A percentile compares a stretch with the other conserved stretches of the same genome.
These are phyloP conservation scores for Pestalotiopsis sp. DNA, from an alignment of 2,329 filamentous ascomycete genomes.

Conservation along the genomic window DNA sequence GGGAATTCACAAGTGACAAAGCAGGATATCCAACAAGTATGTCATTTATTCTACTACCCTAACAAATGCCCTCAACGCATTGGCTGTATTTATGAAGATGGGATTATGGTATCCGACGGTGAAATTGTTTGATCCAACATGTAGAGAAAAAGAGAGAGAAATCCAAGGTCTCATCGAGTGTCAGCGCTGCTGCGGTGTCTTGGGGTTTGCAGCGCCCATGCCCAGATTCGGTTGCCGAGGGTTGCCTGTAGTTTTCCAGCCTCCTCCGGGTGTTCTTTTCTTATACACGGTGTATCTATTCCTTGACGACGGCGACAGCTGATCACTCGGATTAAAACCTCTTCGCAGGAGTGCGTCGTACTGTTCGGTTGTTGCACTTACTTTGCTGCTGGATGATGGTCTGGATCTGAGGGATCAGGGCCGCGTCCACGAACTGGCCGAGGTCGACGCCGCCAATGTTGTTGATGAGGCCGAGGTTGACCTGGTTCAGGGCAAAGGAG, in stretches of 20 bases:
- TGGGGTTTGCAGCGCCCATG: too few species aligned
- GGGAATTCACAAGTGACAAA: neutral
- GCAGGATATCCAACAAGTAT: neutral
- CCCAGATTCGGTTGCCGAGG: neutral
- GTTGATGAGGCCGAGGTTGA: slow-evolving; percentile 41
- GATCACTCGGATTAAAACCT: neutral
- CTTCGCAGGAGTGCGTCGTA: neutral
- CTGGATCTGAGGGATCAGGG: slow-evolving; percentile 32
- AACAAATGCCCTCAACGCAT: neutral
- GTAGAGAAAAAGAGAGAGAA: neutral
- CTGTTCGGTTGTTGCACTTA: neutral
- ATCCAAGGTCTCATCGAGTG: neutral
- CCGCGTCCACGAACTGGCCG: slow-evolving; percentile 30
- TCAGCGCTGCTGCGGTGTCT: too few species aligned
- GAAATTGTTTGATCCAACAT: neutral
- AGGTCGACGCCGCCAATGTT: slow-evolving; percentile 35
- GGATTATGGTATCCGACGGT: neutral
- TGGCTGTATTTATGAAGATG: neutral
- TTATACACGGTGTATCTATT: neutral
- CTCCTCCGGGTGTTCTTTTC: neutral
- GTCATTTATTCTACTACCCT: neutral
- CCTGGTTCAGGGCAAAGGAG: slow-evolving; percentile 42
- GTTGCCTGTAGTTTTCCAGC: neutral
- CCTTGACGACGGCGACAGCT: slow-evolving; percentile 5
- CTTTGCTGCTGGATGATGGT: slow-evolving; percentile 28